Evolutionary conservation across 2,329 filamentous ascomycete genomes (phyloP), one percentile per base, ranked within the genome.

Genomic region (Pyricularia pennisetigena): DNA sequence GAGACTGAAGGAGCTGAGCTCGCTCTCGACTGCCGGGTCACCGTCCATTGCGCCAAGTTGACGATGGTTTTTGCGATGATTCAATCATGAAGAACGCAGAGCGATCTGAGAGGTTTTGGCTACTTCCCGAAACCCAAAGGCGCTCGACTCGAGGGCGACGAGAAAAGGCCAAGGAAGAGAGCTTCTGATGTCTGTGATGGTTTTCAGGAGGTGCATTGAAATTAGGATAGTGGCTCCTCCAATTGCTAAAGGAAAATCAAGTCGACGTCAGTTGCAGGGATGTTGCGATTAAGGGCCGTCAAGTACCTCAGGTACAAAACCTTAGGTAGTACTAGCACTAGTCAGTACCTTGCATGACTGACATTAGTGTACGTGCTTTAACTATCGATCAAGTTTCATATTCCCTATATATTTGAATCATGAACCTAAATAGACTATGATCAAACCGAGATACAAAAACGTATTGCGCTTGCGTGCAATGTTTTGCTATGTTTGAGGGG

Each of bases 1-100:
- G 76, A 92, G 83, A 85, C 91, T 94, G 83, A 97, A 95, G 78
- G 87, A 85, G 84, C 97, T 94, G 79, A 97, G 87, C 80, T 83
- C 79, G 70, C 83, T 78, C 80, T 91, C 89, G 73, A 91, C 88
- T 73, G 86, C 86, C 70, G 88, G 87, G 82, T 92, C 89, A 81
- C 87, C 89, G 80, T 92, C 89, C 89, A 92, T 92, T 76, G 76
- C 66, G 66, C 66, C 66, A 57, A 28, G 24, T 23, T 29, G 57
- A 59, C 49, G 54, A 23, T 29, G 65, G 10, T n/a, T 49, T 57
- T 8, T 61, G 7, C 23, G n/a, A 24, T 16, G 10, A 24, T 35
- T 63, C 57, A 35, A 63, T 65, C 49, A 67, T 69, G 24, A 67
- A 67, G 8, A 61, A 26, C 57, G 23, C 57, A 26, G 12, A 49